Base-by-base conservation (phyloP, 164 flowering plant species). In the Stephania cephalantha region DNA sequence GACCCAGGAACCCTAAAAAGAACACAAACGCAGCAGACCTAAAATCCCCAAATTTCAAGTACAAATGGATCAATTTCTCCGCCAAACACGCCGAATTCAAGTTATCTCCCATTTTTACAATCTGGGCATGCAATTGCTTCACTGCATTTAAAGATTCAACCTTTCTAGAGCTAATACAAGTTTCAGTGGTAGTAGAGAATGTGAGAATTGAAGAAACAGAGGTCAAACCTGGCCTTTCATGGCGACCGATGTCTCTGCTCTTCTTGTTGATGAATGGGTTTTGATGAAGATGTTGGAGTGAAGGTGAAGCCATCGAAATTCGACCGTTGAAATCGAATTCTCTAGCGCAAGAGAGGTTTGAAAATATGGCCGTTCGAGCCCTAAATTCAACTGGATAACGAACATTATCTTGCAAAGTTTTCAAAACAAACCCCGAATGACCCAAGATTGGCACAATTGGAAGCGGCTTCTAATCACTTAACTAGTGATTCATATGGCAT, bases 101-200 rank as follows among this genome's bases (percentile, higher is more conserved):
- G 45, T 75, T 46, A 3, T 70, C 44, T 18, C 76, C 48, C 77
- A 71, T 70, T 86, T 89, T 89, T 18, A 87, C 74, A 75, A 87
- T 72, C 82, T 85, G 86, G 87, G 91, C 79, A 83, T 89, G 92
- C 74, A 76, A 68, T 70, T 74, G 71, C 80, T 84, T 87, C 10
- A 84, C 82, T n/a, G 79, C 80, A 78, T 42, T 70, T 67, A 84
- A 75, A 50, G 87, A 81, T 15, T 75, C 78, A 22, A 78, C 64
- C 76, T 82, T 74, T 12, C 48, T 46, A 8, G 66, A 53, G 42
- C 73, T 81, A 77, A 73, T 55, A 9, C 42, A 73, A 70, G 31
- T 30, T 9, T 72, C 46, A 30, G 73, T 72, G 20, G 81, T 55
- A 70, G 74, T 72, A 58, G 76, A 50, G 46, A 69, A 6, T 55